phyloP scores from a whole-genome alignment of 805 yeast species.

The Priceomyces haplophilus region DNA sequence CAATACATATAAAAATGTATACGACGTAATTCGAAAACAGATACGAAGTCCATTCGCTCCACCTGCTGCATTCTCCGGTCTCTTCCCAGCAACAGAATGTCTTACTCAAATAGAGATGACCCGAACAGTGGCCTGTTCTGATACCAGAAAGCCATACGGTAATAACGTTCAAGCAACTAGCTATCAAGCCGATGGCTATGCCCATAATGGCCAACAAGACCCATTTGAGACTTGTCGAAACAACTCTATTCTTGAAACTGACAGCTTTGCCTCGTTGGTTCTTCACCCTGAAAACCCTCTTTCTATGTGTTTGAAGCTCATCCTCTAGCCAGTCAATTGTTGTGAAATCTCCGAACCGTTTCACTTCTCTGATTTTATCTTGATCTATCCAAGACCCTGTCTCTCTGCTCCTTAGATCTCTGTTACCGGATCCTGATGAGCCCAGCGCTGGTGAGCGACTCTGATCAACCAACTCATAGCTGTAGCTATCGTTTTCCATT shows the following conservation, averaged over 20 bases:
- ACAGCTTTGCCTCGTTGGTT: slow-evolving; percentile 9
- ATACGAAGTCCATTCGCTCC: slow-evolving; percentile 64
- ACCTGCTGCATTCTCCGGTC: slow-evolving; percentile 52
- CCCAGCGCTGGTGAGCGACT: neutral
- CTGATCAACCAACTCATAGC: slow-evolving; percentile 2
- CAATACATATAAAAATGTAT: slow-evolving; percentile 57
- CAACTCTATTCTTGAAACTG: slow-evolving; percentile 23
- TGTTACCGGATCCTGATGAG: neutral
- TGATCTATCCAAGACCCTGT: slow-evolving; percentile 42
- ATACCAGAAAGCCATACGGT: slow-evolving; percentile 85
- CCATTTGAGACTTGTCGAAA: slow-evolving; percentile 57
- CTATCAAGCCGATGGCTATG: slow-evolving; percentile 71
- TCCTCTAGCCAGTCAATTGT: slow-evolving; percentile 75
- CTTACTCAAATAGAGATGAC: slow-evolving; percentile 65
- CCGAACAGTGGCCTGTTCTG: slow-evolving; percentile 73
- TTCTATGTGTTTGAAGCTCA: slow-evolving; percentile 46
- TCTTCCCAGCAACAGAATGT: slow-evolving; percentile 82
- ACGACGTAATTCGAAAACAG: slow-evolving; percentile 49
- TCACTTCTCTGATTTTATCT: slow-evolving; percentile 34
- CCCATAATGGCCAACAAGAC: slow-evolving; percentile 76
- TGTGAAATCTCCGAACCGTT: slow-evolving; percentile 55
- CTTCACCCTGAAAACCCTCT: slow-evolving; percentile 21
- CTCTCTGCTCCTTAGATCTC: slow-evolving; percentile 18
- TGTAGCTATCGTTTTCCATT: neutral
- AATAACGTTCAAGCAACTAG: slow-evolving; percentile 74